These are phyloP conservation scores for Hanseniaspora thailandica DNA, from an alignment of 805 yeast species.

Conservation along the genomic window DNA sequence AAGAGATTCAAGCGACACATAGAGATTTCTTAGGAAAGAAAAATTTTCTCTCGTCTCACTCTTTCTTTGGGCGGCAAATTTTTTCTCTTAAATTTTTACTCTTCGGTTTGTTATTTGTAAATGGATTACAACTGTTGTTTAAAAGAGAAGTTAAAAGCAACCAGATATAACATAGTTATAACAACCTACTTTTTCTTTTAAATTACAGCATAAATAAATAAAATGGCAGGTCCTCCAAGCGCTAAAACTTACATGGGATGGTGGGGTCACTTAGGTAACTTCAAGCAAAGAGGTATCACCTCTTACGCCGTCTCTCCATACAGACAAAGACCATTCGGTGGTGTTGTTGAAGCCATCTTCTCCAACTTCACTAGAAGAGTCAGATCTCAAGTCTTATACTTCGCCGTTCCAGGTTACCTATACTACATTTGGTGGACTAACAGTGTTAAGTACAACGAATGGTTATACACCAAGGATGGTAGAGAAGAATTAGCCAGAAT, in stretches of 20 bases:
- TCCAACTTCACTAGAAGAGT: constrained; percentile 93
- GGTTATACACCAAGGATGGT: constrained; percentile 94
- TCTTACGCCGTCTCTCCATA: constrained; percentile 85
- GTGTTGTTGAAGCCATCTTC: constrained; percentile 69
- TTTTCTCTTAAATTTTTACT: no score
- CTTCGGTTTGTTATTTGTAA: no score
- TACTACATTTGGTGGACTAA: constrained; percentile 79
- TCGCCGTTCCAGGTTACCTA: constrained; percentile 63
- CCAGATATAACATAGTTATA: constrained; percentile 13
- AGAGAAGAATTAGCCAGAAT: constrained; percentile 78
- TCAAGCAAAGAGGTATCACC: constrained; percentile 75
- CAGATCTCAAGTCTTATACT: constrained; percentile 67
- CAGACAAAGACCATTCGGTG: constrained; percentile 86
- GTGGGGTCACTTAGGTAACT: constrained; percentile 91
- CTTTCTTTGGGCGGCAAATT: no score
- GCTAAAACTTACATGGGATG: constrained; percentile 83
- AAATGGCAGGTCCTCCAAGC: constrained; percentile 56
- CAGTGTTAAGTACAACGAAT: constrained; percentile 84
- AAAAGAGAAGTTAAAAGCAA: constrained; percentile 4
- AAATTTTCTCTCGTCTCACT: no score
- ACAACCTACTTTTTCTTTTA: background rate
- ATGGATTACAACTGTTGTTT: no score
- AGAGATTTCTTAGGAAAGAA: no score
- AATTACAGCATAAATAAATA: constrained; percentile 15
- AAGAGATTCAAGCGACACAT: no score